phyloP scores from a whole-genome alignment of 2,329 filamentous ascomycete genomes.

The Fusarium graminum region DNA sequence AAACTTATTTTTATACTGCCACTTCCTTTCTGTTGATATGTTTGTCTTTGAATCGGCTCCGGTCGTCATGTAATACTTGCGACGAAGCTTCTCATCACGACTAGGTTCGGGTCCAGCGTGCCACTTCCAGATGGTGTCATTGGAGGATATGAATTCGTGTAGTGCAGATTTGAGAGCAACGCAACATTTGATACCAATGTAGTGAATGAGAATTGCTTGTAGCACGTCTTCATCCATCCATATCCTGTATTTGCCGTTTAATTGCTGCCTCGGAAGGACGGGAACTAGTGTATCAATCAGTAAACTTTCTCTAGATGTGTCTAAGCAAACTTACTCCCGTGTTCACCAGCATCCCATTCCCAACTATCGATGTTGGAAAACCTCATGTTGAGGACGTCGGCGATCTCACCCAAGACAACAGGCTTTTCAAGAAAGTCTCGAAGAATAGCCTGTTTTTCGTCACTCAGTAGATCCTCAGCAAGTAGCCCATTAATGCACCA shows the following conservation, averaged over 20 bases:
- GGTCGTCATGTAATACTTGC: background rate
- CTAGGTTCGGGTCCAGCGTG: background rate
- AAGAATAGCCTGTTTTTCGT: slow-evolving; percentile 14
- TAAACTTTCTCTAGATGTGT: too few relatives aligned
- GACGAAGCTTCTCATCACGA: background rate
- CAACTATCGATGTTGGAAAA: slow-evolving; percentile 9
- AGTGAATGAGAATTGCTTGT: slow-evolving; percentile 13
- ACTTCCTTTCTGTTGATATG: background rate
- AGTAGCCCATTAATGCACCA: slow-evolving; percentile 13
- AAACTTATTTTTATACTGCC: background rate
- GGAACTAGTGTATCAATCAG: background rate
- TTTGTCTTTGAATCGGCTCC: background rate
- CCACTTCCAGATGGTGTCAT: background rate
- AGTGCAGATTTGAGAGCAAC: slow-evolving; percentile 5
- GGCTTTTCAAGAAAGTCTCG: slow-evolving; percentile 11
- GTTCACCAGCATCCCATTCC: slow-evolving; percentile 10
- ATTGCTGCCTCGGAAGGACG: slow-evolving; percentile 2
- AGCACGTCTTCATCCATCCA: slow-evolving; percentile 7
- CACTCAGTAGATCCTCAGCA: slow-evolving; percentile 4
- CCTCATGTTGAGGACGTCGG: slow-evolving; percentile 1
- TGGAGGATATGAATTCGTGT: background rate
- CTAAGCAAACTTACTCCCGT: background rate
- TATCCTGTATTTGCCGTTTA: slow-evolving; percentile 8
- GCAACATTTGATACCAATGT: slow-evolving; percentile 5
- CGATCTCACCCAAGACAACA: slow-evolving; percentile 5